Evolutionary conservation across 495 filamentous ascomycete species (phyloP), one percentile per base, ranked within the genome.

Genomic region (Articulospora tetracladia): DNA sequence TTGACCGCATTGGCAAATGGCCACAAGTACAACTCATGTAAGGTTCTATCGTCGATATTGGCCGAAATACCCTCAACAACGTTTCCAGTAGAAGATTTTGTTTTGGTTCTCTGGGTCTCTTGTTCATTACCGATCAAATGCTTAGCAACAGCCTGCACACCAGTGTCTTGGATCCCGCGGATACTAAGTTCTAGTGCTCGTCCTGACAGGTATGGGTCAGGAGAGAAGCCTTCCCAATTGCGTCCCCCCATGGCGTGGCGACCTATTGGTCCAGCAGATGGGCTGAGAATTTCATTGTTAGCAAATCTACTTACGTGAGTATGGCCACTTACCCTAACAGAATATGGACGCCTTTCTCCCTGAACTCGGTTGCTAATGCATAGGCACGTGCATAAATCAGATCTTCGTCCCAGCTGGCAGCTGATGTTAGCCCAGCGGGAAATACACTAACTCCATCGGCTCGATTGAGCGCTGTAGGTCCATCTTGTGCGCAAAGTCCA

Each of bases 11-110:
- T 32, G n/a, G 58, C 58, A 36, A 60, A 60, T 28, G 55, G 55
- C 55, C 55, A 94, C 66, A 72, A 97, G 34, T 97, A 97, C 32
- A 94, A 68, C 72, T 98, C 93, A 71, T 98, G 93, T 82, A 98
- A 82, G 4, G 93, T 94, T 68, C 83, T 86, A 74, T 98, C 93
- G 68, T 97, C 93, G 22, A 97, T 77, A 68, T 97, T 98, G 12
- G 86, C 85, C 68, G 90, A 95, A 1, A 86, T 36, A 15, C 55
- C 61, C 13, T 54, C 39, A 51, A 63, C 55, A n/a, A n/a, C n/a
- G n/a, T n/a, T n/a, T n/a, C n/a, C n/a, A n/a, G n/a, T n/a, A n/a
- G n/a, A n/a, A n/a, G n/a, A n/a, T n/a, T n/a, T n/a, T n/a, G n/a
- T n/a, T n/a, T 78, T 76, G 68, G 92, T 87, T 63, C 93, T 88